These are phyloP conservation scores for Apiospora marii DNA, from an alignment of 2,329 filamentous ascomycete species.

Conservation along the genomic window DNA sequence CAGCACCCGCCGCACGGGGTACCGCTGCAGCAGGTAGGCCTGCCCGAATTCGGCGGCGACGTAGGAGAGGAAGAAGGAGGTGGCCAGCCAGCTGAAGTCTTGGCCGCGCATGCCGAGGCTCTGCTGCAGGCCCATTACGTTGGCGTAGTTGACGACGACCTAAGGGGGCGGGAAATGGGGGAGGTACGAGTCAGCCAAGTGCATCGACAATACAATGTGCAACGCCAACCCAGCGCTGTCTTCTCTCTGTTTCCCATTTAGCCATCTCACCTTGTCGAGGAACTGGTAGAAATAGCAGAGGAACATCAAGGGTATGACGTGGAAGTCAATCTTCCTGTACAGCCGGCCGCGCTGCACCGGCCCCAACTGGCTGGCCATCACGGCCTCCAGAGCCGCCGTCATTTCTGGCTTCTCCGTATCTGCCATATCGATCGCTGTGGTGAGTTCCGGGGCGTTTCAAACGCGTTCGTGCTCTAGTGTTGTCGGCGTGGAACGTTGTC, in stretches of 20 bases:
- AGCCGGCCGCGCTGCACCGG: constrained; percentile 33
- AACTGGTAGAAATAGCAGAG: constrained; percentile 69
- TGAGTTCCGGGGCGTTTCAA: background rate
- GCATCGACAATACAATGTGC: background rate
- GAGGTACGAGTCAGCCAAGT: background rate
- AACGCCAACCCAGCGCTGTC: too few species aligned
- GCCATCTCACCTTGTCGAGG: constrained; percentile 62
- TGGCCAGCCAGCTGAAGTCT: constrained; percentile 69
- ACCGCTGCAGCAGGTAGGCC: constrained; percentile 66
- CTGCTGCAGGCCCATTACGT: constrained; percentile 68
- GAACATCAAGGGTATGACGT: constrained; percentile 69
- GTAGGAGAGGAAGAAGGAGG: constrained; percentile 69
- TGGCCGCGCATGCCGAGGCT: constrained; percentile 65
- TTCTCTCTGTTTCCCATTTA: background rate
- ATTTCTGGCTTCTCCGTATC: background rate
- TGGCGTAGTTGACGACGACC: constrained; percentile 60
- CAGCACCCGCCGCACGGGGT: constrained; percentile 68
- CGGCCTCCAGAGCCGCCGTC: background rate
- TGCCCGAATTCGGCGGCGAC: constrained; percentile 67
- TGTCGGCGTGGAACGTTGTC: too few species aligned
- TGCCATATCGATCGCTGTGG: background rate
- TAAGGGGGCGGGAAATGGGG: background rate
- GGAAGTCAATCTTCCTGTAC: constrained; percentile 62
- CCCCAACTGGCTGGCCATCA: background rate
- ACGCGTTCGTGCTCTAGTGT: background rate